Evolutionary conservation across 208 protist genomes (phyloP).

Genomic region (Leishmania lainsoni): DNA sequence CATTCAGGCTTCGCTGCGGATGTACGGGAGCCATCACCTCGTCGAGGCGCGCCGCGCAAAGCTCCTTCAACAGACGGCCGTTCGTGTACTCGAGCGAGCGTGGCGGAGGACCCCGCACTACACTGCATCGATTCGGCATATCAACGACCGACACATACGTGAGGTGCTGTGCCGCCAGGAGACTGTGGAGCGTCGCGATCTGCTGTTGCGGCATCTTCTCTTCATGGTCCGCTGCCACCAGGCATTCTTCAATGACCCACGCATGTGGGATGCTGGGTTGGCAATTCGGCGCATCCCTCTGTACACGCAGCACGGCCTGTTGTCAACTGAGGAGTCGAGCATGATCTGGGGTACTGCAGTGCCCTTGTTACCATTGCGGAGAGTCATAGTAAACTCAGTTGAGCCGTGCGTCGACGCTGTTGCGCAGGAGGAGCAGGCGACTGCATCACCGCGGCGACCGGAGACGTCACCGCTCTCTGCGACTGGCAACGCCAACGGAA

Average conservation of each 20-base stretch:
- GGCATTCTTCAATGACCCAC: conserved; percentile 57
- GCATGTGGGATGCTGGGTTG: conserved; percentile 37
- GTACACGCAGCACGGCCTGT: conserved; percentile 34
- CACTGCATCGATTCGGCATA: conserved; percentile 17
- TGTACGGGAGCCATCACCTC: conserved; percentile 14
- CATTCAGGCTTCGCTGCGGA: conserved; percentile 13
- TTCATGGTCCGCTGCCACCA: conserved; percentile 69
- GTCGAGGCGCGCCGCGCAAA: background rate
- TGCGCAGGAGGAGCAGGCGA: background rate
- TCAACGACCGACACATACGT: conserved; percentile 29
- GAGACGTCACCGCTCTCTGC: conserved; percentile 1
- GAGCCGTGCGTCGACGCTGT: background rate
- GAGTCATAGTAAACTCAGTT: background rate
- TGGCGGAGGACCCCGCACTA: conserved; percentile 40
- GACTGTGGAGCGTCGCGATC: conserved; percentile 66
- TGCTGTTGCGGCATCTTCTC: conserved; percentile 39
- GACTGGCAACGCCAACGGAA: background rate
- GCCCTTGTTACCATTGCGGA: background rate
- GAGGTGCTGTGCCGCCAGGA: conserved; percentile 55
- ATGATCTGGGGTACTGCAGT: background rate
- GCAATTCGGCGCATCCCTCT: conserved; percentile 33
- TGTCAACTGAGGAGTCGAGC: conserved; percentile 6
- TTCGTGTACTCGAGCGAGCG: conserved; percentile 47
- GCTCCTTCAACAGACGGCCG: conserved; percentile 14
- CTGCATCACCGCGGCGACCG: background rate